phyloP scores from a whole-genome alignment of 2,329 filamentous ascomycete species.

The Aphanocladium album region DNA sequence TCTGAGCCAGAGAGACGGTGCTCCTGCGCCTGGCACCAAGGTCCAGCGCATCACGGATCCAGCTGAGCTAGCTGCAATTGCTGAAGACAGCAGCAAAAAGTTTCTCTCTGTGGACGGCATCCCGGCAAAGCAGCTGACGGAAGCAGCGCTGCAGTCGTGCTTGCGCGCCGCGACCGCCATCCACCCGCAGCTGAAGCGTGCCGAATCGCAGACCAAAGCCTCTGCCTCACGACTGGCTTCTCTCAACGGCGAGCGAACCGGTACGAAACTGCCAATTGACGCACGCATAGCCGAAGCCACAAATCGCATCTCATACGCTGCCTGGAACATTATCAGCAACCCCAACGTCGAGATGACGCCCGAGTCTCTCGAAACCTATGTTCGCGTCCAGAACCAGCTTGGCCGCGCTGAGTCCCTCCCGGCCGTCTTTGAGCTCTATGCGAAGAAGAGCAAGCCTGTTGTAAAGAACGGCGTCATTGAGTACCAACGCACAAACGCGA shows the following conservation, averaged over 20 bases:
- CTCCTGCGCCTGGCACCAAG: background rate
- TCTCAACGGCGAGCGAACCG: constrained; percentile 32
- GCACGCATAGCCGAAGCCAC: constrained; percentile 38
- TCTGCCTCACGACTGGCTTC: constrained; percentile 53
- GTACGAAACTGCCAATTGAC: constrained; percentile 27
- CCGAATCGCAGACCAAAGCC: constrained; percentile 35
- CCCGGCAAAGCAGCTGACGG: constrained; percentile 38
- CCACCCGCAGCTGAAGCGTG: constrained; percentile 35
- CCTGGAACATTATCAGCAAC: constrained; percentile 67
- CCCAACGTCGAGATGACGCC: constrained; percentile 77
- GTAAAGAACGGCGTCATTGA: constrained; percentile 53
- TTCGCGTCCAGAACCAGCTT: constrained; percentile 69
- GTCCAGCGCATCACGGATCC: constrained; percentile 31
- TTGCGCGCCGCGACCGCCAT: constrained; percentile 40
- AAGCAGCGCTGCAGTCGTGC: constrained; percentile 40
- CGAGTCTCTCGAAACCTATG: constrained; percentile 66
- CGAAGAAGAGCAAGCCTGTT: constrained; percentile 70
- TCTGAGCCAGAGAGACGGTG: background rate
- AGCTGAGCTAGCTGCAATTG: constrained; percentile 34
- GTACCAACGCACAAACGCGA: constrained; percentile 61
- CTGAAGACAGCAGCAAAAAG: constrained; percentile 37
- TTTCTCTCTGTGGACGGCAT: constrained; percentile 42
- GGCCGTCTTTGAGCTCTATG: constrained; percentile 74
- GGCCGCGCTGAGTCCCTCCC: constrained; percentile 72
- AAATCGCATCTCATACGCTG: constrained; percentile 51